These are phyloP conservation scores for Dionaea muscipula DNA, from an alignment of 179 eudicot genomes.

Conservation along the genomic window DNA sequence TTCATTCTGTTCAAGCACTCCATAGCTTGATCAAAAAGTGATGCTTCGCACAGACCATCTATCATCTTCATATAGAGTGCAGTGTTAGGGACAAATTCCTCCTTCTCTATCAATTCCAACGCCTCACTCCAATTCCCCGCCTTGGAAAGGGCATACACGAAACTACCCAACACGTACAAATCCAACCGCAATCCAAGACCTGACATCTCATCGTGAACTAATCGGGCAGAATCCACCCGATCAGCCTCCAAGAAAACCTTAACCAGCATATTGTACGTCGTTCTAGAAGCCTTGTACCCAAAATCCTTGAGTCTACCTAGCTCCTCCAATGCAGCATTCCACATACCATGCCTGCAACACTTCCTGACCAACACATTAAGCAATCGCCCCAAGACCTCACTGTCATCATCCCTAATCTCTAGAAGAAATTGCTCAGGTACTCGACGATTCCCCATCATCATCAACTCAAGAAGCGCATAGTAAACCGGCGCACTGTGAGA, in stretches of 20 bases:
- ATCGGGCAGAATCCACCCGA: slow-evolving; percentile 46
- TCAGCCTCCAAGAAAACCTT: slow-evolving; percentile 53
- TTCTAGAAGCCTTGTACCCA: slow-evolving; percentile 60
- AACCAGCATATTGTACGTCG: slow-evolving; percentile 56
- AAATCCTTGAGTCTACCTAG: slow-evolving; percentile 76
- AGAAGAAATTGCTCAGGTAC: slow-evolving; percentile 33
- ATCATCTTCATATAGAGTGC: slow-evolving; percentile 67
- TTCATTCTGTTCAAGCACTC: slow-evolving; percentile 67
- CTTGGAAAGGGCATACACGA: slow-evolving; percentile 47
- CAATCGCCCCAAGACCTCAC: slow-evolving; percentile 47
- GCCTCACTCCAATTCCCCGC: slow-evolving; percentile 76
- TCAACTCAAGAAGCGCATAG: slow-evolving; percentile 43
- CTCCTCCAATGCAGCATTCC: slow-evolving; percentile 90
- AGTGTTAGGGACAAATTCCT: slow-evolving; percentile 58
- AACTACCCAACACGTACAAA: slow-evolving; percentile 33
- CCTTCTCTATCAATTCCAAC: slow-evolving; percentile 52
- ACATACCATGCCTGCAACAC: slow-evolving; percentile 51
- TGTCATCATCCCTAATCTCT: slow-evolving; percentile 54
- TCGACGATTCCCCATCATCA: slow-evolving; percentile 29
- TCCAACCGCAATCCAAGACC: slow-evolving; percentile 42
- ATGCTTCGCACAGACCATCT: slow-evolving; percentile 81
- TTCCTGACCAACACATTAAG: slow-evolving; percentile 56
- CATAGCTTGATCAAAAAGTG: slow-evolving; percentile 86
- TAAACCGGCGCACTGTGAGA: slow-evolving; percentile 44
- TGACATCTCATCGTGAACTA: slow-evolving; percentile 64